phyloP scores from a whole-genome alignment of 495 filamentous ascomycete species.

The Sabuloglossum arenarium region DNA sequence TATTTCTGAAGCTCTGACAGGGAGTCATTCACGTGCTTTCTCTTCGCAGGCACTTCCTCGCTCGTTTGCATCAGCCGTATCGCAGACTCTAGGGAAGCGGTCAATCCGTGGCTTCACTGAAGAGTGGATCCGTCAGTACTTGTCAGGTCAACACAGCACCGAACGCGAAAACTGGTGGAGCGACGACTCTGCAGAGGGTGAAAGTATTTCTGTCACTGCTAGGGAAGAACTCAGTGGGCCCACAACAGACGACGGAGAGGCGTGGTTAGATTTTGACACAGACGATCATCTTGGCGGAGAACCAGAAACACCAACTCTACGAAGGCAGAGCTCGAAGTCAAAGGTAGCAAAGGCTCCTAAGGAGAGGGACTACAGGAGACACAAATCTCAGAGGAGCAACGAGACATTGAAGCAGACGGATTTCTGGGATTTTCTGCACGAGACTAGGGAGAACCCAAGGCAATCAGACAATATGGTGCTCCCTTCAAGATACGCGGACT shows the following conservation, averaged over 20 bases:
- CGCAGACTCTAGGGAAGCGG: not conserved
- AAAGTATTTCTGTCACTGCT: slow-evolving; percentile 11
- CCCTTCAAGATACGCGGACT: slow-evolving; percentile 15
- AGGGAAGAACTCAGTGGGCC: not conserved
- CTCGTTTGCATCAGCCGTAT: not conserved
- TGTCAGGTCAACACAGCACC: slow-evolving; percentile 34
- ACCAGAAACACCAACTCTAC: slow-evolving; percentile 23
- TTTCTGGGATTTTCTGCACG: slow-evolving; percentile 28
- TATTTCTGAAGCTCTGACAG: not conserved
- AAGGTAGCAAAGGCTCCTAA: slow-evolving; percentile 6
- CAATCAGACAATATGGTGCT: slow-evolving; percentile 18
- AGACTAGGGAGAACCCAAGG: slow-evolving; percentile 15
- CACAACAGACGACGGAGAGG: slow-evolving; percentile 19
- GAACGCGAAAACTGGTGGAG: slow-evolving; percentile 55
- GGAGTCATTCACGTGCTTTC: not conserved
- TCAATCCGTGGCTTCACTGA: slow-evolving; percentile 38
- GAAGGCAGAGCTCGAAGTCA: slow-evolving; percentile 10
- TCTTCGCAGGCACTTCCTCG: not conserved
- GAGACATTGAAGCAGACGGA: slow-evolving; percentile 44
- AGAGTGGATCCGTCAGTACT: slow-evolving; percentile 60
- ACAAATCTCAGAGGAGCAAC: slow-evolving; percentile 31
- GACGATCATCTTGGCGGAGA: slow-evolving; percentile 21
- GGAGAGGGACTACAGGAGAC: slow-evolving; percentile 18
- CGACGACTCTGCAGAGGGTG: slow-evolving; percentile 46
- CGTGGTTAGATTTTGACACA: slow-evolving; percentile 26